These are phyloP conservation scores for Erucastrum elatum DNA, from an alignment of 345 rosid genomes.

Conservation along the genomic window DNA sequence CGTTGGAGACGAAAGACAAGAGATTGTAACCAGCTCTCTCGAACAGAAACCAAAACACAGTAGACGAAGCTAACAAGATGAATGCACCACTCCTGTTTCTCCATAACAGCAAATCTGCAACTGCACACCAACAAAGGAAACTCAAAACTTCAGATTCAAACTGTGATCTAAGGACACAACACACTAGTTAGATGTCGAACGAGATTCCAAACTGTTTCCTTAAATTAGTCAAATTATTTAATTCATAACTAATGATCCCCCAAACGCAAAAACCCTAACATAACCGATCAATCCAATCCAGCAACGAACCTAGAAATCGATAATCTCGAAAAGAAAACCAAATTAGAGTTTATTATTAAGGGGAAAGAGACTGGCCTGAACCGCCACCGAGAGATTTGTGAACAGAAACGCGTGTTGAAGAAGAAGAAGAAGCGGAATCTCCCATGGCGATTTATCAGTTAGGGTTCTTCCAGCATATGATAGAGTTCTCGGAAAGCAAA, in stretches of 20 bases:
- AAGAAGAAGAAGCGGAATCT: constrained; percentile 39
- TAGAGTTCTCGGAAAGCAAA: neutral
- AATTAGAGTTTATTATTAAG: neutral
- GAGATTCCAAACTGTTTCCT: neutral
- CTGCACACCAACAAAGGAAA: constrained; percentile 35
- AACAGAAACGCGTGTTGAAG: constrained; percentile 48
- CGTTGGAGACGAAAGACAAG: constrained; percentile 73
- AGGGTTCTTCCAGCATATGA: constrained; percentile 26
- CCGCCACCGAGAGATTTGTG: constrained; percentile 81
- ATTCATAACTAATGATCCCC: neutral
- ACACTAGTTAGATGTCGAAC: neutral
- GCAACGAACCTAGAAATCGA: neutral
- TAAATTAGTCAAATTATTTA: neutral
- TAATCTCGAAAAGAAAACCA: neutral
- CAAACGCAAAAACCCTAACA: neutral
- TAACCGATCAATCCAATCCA: neutral
- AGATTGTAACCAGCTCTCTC: constrained; percentile 81
- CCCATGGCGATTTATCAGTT: constrained; percentile 49
- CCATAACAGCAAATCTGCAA: constrained; percentile 87
- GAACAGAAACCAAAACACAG: constrained; percentile 67
- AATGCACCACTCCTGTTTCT: constrained; percentile 57
- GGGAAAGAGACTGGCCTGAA: constrained; percentile 42
- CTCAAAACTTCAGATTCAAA: neutral
- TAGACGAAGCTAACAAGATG: constrained; percentile 52
- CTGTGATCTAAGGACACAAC: neutral